Percentiles rank a stretch among this genome's conserved stretches.
These are phyloP conservation scores for Hura crepitans DNA, from an alignment of 441 rosid genomes.

Conservation along the genomic window DNA sequence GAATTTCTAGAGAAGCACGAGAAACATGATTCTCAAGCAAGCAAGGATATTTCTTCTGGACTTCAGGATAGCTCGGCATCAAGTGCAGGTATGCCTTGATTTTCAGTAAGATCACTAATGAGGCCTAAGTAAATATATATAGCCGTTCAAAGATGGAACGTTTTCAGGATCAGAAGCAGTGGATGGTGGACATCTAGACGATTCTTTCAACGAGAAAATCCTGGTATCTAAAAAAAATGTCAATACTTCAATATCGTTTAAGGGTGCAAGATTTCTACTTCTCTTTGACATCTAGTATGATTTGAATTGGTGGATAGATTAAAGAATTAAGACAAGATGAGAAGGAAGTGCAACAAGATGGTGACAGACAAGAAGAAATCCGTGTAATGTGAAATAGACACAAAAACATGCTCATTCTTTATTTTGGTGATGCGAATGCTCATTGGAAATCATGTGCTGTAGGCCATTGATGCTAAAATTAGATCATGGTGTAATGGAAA, in stretches of 20 bases:
- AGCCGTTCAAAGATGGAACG: conserved; percentile 1
- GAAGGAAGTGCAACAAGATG: conserved; percentile 31
- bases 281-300: conserved; percentile 2
- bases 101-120: not conserved
- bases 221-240: too few species aligned
- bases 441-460: conserved; percentile 18
- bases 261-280: not conserved
- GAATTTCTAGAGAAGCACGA: conserved; percentile 20
- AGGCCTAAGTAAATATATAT: not conserved
- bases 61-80: conserved; percentile 29
- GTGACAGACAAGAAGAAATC: conserved; percentile 38
- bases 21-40: conserved; percentile 24
- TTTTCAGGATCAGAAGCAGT: conserved; percentile 36
- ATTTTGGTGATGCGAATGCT: conserved; percentile 1
- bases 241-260: too few species aligned
- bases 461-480: conserved; percentile 65
- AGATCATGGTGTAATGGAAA: conserved; percentile 79
- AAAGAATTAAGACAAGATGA: conserved; percentile 52
- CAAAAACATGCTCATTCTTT: conserved; percentile 13
- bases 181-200: conserved; percentile 48
- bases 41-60: conserved; percentile 30
- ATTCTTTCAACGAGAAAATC: conserved; percentile 45
- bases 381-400: conserved; percentile 38
- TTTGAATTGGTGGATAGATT: conserved; percentile 37
- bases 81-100: conserved; percentile 38